A percentile compares a stretch with the other conserved stretches of the same genome.
These are phyloP conservation scores for Didymella exigua DNA, from an alignment of 2,329 filamentous ascomycete genomes.

Conservation along the genomic window DNA sequence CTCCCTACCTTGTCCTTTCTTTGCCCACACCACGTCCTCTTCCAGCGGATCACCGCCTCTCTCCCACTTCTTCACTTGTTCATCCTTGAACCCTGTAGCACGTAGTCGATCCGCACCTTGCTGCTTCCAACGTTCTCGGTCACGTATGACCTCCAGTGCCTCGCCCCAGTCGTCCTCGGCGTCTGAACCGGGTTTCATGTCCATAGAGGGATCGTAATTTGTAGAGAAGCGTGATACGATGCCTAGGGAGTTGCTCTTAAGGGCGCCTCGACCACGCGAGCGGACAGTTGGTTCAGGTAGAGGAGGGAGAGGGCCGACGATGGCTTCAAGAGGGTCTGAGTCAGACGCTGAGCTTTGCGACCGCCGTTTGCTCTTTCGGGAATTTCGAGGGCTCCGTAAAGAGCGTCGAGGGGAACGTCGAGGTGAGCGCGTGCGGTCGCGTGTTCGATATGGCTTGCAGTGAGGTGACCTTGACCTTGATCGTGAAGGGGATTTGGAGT, in stretches of 20 bases:
- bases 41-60: constrained; percentile 65
- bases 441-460: constrained; percentile 17
- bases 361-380: constrained; percentile 13
- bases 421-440: constrained; percentile 23
- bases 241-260: constrained; percentile 51
- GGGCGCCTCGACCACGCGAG: constrained; percentile 39
- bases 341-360: constrained; percentile 37
- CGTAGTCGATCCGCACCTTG: constrained; percentile 77
- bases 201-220: constrained; percentile 63
- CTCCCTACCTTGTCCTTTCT: constrained; percentile 69
- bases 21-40: constrained; percentile 74
- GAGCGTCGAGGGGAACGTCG: constrained; percentile 14
- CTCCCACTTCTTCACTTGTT: constrained; percentile 75
- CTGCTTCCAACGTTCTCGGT: constrained; percentile 78
- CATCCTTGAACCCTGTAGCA: constrained; percentile 77
- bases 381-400: background rate
- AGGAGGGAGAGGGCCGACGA: constrained; percentile 75
- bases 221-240: constrained; percentile 83
- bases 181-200: constrained; percentile 58
- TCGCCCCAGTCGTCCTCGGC: constrained; percentile 76
- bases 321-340: constrained; percentile 75
- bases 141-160: constrained; percentile 75
- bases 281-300: constrained; percentile 53
- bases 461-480: constrained; percentile 29
- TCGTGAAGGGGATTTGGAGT: constrained; percentile 26